Percentiles rank a stretch among this genome's conserved stretches.
phyloP scores from a whole-genome alignment of 1,284 basidiomycete species.

The Mycosarcoma mackinlayi region DNA sequence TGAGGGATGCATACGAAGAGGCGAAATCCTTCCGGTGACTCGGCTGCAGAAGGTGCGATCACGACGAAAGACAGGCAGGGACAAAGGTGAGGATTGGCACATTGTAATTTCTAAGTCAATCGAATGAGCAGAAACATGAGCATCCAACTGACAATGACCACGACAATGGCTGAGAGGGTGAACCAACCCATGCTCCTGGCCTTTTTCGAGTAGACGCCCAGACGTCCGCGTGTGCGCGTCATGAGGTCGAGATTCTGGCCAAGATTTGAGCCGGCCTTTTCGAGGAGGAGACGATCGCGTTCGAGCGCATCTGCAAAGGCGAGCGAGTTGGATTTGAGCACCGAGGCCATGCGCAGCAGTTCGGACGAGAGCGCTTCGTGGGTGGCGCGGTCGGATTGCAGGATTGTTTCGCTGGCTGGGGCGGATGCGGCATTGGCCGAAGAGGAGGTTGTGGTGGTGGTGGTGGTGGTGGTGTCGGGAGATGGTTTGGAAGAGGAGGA shows the following conservation, averaged over 20 bases:
- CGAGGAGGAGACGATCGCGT: slow-evolving; percentile 62
- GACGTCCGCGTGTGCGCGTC: slow-evolving; percentile 63
- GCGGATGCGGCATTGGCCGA: background rate
- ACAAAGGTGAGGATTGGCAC: background rate
- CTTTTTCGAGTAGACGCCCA: slow-evolving; percentile 63
- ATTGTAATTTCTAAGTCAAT: slow-evolving; percentile 46
- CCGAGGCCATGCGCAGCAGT: slow-evolving; percentile 64
- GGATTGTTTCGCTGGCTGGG: slow-evolving; percentile 29
- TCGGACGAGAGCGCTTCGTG: slow-evolving; percentile 65
- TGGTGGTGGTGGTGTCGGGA: background rate
- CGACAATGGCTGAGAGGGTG: slow-evolving; percentile 56
- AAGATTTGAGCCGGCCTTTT: slow-evolving; percentile 55
- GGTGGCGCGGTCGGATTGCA: slow-evolving; percentile 54
- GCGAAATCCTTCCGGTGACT: slow-evolving; percentile 8
- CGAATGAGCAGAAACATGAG: slow-evolving; percentile 65
- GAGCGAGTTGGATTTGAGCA: slow-evolving; percentile 61
- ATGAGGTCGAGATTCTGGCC: slow-evolving; percentile 62
- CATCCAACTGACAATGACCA: slow-evolving; percentile 64
- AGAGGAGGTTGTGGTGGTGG: background rate
- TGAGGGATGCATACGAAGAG: slow-evolving; percentile 32
- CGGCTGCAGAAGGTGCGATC: no score
- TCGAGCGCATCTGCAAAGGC: slow-evolving; percentile 64
- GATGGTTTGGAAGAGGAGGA: background rate
- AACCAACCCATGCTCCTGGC: slow-evolving; percentile 67
- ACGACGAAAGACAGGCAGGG: no score